Base-by-base conservation (phyloP, 106 monocot genomes). In the Dioscorea alata region DNA sequence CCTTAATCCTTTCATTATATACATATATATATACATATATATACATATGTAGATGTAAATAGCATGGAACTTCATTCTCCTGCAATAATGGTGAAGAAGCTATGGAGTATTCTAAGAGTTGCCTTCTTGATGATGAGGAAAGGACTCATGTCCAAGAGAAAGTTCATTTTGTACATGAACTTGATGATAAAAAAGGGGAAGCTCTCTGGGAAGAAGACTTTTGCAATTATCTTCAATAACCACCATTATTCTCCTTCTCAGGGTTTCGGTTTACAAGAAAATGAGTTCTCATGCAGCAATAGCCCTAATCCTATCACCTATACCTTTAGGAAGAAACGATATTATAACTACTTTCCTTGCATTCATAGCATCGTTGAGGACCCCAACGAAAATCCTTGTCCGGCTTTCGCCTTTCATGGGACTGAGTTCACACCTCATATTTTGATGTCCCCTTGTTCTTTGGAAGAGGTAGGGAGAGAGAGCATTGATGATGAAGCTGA, bases 401-500 rank as follows among this genome's bases (percentile, higher is more conserved):
- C n/a, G n/a, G n/a, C n/a, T n/a, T n/a, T n/a, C n/a, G n/a, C n/a
- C n/a, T n/a, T n/a, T n/a, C n/a, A n/a, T n/a, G n/a, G n/a, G n/a
- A n/a, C n/a, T n/a, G n/a, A n/a, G n/a, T n/a, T n/a, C n/a, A n/a
- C n/a, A n/a, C n/a, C n/a, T n/a, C n/a, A n/a, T n/a, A n/a, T n/a
- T n/a, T n/a, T n/a, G n/a, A n/a, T n/a, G n/a, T n/a, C n/a, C n/a
- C n/a, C n/a, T n/a, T n/a, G n/a, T 62, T 63, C 10, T 8, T 25
- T 4, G 49, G 62, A 21, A 22, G 53, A 53, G 4, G 53, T 4
- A 7, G 16, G 53, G 9, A 53, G 18, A 0, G 52, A 71, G 53
- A 74, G n/a, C n/a, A n/a, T 85, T 34, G 85, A 85, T 24, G 74
- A 64, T 32, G 71, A 74, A 31, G 85, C 85, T 0, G 85, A 85